Conservation (phyloP, 164 flowering plant genomes). For the Euptelea pleiosperma region DNA sequence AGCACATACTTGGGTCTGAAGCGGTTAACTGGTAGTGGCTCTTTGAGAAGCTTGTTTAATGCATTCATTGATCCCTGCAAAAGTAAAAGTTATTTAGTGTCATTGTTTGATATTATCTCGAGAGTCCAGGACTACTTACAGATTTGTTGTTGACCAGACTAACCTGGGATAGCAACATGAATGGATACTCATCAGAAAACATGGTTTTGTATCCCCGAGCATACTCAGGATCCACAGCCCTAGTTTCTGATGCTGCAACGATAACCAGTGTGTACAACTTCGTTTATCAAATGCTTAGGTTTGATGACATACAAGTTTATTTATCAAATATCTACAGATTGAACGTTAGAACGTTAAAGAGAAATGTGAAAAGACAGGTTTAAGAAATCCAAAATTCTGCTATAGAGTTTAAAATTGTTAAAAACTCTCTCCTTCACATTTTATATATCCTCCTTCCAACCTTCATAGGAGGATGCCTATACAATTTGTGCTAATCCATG, state of each 20-base stretch:
- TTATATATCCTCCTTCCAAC: no score
- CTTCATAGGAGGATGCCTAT: no score
- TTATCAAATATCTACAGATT: neutral
- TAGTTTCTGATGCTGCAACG: conserved; percentile 61
- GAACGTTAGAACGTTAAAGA: no score
- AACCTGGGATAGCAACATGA: conserved; percentile 74
- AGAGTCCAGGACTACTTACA: neutral
- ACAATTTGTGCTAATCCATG: no score
- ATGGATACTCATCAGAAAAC: conserved; percentile 74
- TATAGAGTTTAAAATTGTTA: no score
- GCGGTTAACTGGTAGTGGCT: conserved; percentile 74
- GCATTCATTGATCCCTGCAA: conserved; percentile 80
- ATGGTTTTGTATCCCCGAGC: conserved; percentile 55
- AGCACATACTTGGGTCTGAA: conserved; percentile 82
- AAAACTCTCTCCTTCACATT: no score
- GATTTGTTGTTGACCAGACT: conserved; percentile 15
- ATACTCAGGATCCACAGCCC: conserved; percentile 66
- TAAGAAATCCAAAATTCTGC: no score
- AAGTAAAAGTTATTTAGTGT: conserved; percentile 3
- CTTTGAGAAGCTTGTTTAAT: conserved; percentile 59
- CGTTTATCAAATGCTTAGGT: no score
- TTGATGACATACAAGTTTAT: neutral
- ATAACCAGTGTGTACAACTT: neutral
- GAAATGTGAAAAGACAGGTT: no score
- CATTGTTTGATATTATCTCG: conserved; percentile 2